Conservation (phyloP, 176 grass and related monocot species). For the Cocos nucifera region DNA sequence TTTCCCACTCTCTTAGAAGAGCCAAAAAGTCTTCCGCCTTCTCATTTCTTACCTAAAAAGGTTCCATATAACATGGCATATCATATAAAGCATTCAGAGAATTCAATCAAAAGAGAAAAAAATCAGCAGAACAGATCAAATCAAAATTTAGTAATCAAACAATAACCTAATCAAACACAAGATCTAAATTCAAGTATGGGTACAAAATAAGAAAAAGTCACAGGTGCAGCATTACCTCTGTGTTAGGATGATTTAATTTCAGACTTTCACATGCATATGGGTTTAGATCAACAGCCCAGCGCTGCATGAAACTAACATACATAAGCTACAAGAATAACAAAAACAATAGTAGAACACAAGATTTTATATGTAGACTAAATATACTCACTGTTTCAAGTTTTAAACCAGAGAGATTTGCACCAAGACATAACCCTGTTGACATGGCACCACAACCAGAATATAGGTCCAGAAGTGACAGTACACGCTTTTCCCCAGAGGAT, state of each 20-base stretch:
- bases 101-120: background rate
- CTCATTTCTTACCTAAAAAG: constrained; percentile 51
- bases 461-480: constrained; percentile 48
- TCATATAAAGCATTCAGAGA: background rate
- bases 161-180: background rate
- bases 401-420: constrained; percentile 47
- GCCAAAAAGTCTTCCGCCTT: constrained; percentile 64
- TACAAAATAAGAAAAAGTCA: background rate
- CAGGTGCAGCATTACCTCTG: constrained; percentile 37
- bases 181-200: too few relatives aligned
- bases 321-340: background rate
- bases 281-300: constrained; percentile 81
- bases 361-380: background rate
- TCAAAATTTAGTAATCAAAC: background rate
- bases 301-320: constrained; percentile 11
- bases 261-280: constrained; percentile 55
- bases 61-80: background rate
- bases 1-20: constrained; percentile 53
- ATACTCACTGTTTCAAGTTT: constrained; percentile 59
- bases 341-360: background rate
- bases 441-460: constrained; percentile 93
- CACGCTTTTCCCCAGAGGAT: constrained; percentile 21
- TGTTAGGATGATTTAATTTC: constrained; percentile 63
- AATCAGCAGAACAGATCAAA: background rate
- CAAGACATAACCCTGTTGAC: constrained; percentile 83